Base-by-base conservation (phyloP, 805 yeast genomes). In the Naumovozyma dairenensis region DNA sequence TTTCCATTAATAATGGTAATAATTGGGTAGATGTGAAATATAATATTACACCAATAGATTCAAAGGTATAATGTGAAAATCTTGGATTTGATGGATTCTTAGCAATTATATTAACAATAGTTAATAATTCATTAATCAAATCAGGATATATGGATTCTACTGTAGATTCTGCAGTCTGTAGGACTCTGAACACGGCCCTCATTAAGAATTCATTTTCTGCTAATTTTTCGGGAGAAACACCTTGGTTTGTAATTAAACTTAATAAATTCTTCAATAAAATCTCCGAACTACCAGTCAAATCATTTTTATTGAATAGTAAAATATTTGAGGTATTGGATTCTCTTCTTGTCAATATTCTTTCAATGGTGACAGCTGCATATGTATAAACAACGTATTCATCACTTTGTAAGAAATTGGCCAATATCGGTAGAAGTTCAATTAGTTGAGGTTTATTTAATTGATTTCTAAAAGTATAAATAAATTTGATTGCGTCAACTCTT, bases 31-130 rank as follows among this genome's bases (percentile, higher is more conserved):
- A 48, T 38, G 59, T 56, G 50, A 57, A 77, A 43, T 78, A 77
- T 38, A 87, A 62, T 32, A 87, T 62, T 4, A 78, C 79, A 17
- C 92, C 89, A 38, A 92, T 67, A 6, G 94, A 70, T 64, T 92
- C 99, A 55, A 92, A 92, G 4, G 82, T 68, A 52, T 77, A 93
- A 58, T 92, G 98, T 5, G 86, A 73, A 51, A 92, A 92, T 47
- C 79, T 74, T 28, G 99, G 98, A 59, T 92, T 92, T 4, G 97
- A 83, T 5, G 99, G 99, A 50, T 92, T 92, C 46, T 76, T 77
- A 16, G 86, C 66, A 35, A 87, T 85, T 12, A 75, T 72, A 12
- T 66, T 67, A 31, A 87, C 66, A 31, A 92, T 81, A 33, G 69
- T 64, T 29, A 87, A 59, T 28, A 89, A 63, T 52, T 87, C 87